These are phyloP conservation scores for Globisporangium barbulae DNA, from an alignment of 352 stramenopile species.

Conservation along the genomic window DNA sequence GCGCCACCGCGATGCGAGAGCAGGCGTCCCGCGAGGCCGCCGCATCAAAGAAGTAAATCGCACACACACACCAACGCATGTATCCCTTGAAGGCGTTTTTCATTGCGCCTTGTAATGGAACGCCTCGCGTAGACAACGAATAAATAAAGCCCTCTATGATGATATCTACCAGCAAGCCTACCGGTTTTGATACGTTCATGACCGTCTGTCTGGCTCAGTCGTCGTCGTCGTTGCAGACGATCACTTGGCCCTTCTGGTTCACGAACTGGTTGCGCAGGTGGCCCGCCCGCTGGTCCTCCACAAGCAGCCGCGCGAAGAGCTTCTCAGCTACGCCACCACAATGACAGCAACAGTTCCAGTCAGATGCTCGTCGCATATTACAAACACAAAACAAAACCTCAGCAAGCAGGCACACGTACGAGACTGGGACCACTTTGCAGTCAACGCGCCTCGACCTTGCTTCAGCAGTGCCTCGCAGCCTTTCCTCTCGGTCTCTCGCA, in stretches of 20 bases:
- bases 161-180: slow-evolving; percentile 13
- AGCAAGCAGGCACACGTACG: slow-evolving; percentile 24
- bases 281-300: slow-evolving; percentile 46
- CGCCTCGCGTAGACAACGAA: slow-evolving; percentile 14
- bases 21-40: slow-evolving; percentile 73
- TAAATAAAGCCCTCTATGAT: slow-evolving; percentile 23
- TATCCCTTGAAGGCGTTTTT: background rate
- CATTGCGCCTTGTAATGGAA: slow-evolving; percentile 1
- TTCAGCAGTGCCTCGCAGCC: slow-evolving; percentile 28
- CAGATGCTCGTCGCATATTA: too few relatives aligned
- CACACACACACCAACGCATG: slow-evolving; percentile 9
- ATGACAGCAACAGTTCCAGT: background rate
- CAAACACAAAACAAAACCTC: too few relatives aligned
- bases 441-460: slow-evolving; percentile 37
- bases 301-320: slow-evolving; percentile 37
- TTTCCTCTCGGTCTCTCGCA: slow-evolving; percentile 29
- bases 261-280: slow-evolving; percentile 64
- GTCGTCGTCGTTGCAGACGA: slow-evolving; percentile 38
- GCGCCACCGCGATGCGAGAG: slow-evolving; percentile 63
- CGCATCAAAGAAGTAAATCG: slow-evolving; percentile 21
- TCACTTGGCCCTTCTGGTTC: slow-evolving; percentile 44
- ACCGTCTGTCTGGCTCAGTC: background rate
- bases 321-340: slow-evolving; percentile 28
- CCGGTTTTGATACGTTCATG: background rate
- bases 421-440: slow-evolving; percentile 47